These are phyloP conservation scores for Ophiostoma novo-ulmi DNA, from an alignment of 2,329 filamentous ascomycete genomes.

Conservation along the genomic window DNA sequence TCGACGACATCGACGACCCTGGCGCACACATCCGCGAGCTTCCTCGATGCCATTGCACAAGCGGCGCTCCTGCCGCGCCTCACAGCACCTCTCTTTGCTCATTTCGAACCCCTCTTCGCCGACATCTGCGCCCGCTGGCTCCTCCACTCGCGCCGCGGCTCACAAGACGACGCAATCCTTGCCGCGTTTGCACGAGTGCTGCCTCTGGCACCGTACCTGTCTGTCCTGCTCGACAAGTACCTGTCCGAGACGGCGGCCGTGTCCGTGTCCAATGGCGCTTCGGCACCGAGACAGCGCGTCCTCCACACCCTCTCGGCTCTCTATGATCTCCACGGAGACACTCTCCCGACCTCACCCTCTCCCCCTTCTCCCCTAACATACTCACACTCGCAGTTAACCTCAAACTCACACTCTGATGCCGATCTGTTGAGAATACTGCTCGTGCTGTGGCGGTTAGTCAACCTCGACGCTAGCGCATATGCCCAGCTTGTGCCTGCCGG, in stretches of 20 bases:
- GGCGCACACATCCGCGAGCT: conserved; percentile 37
- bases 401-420: not conserved
- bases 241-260: conserved; percentile 31
- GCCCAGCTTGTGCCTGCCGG: conserved; percentile 55
- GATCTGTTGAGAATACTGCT: conserved; percentile 48
- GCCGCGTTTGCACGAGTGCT: conserved; percentile 73
- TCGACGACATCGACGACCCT: not conserved
- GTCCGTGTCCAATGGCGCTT: conserved; percentile 14
- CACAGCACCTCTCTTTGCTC: conserved; percentile 67
- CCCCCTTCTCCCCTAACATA: not conserved
- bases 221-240: conserved; percentile 59
- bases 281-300: not conserved
- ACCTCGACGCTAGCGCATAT: conserved; percentile 67
- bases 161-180: conserved; percentile 46
- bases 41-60: conserved; percentile 66
- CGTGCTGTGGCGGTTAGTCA: conserved; percentile 72
- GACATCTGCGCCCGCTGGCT: conserved; percentile 82
- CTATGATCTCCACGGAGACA: conserved; percentile 14
- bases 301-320: conserved; percentile 15
- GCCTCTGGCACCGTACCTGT: conserved; percentile 75
- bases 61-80: conserved; percentile 63
- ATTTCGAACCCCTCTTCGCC: conserved; percentile 70
- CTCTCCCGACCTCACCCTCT: conserved; percentile 1
- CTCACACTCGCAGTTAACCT: not conserved
- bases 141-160: conserved; percentile 40